Conservation (phyloP, 1,284 basidiomycete genomes). For the Paramarasmius palmivorus region DNA sequence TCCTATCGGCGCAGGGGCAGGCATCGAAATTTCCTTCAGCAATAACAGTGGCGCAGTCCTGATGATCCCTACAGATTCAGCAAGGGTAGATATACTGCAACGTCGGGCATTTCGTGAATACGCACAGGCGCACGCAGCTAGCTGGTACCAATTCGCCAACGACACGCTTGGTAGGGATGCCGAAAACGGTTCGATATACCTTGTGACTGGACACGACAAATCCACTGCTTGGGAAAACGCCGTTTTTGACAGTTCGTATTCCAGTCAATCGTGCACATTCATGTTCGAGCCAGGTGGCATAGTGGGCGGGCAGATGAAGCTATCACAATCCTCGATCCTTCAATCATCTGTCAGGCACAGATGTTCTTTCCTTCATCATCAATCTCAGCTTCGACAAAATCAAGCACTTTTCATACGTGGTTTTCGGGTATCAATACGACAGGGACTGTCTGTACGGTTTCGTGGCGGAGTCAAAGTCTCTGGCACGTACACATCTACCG, state of each 20-base stretch:
- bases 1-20: background rate
- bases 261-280: background rate
- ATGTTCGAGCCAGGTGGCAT: background rate
- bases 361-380: background rate
- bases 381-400: background rate
- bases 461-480: background rate
- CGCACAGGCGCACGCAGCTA: constrained; percentile 2
- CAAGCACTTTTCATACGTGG: constrained; percentile 1
- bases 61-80: constrained; percentile 10
- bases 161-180: constrained; percentile 4
- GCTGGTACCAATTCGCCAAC: constrained; percentile 11
- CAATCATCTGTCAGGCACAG: background rate
- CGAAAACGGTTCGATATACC: constrained; percentile 8
- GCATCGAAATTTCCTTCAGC: background rate
- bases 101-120: too few relatives aligned
- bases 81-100: background rate
- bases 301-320: background rate
- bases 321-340: background rate
- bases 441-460: background rate
- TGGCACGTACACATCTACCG: background rate
- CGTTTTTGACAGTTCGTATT: background rate
- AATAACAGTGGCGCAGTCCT: constrained; percentile 6
- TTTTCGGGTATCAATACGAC: background rate
- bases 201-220: constrained; percentile 15
- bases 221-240: constrained; percentile 6